Base-by-base conservation (phyloP, 2,329 filamentous ascomycete species). In the Cladophialophora psammophila region DNA sequence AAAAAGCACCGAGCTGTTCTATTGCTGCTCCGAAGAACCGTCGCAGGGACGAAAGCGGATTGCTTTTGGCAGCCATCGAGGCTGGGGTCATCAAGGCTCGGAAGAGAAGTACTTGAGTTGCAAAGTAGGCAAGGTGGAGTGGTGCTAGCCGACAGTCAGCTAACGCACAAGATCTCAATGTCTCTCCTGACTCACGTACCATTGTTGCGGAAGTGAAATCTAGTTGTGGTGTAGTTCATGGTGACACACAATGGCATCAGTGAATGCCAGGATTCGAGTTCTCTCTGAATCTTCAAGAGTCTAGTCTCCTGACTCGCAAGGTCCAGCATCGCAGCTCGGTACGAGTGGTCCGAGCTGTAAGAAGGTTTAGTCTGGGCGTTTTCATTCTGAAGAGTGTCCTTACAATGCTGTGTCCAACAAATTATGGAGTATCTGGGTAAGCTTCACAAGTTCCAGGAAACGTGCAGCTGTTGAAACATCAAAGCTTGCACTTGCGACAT, bases 31-130 rank as follows among this genome's bases (percentile, higher is more conserved):
- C 66, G 58, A 75, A 73, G 55, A 69, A 68, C 3, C 71, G 67
- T 32, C 70, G 67, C 7, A 75, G 66, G 9, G 67, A 64, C n/a
- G 73, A 75, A n/a, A 63, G 80, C 2, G 75, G 72, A 35, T 78
- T 74, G 12, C 81, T 80, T 35, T 82, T 82, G 6, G 82, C 77
- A 1, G 74, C 75, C 58, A 78, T 79, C 1, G 80, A 82, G 0
- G 81, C 80, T 5, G 82, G 82, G 13, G 77, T 79, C 80, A 84
- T 83, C 1, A 84, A 74, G 0, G 80, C 81, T 3, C 82, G 77
- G 54, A 79, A 81, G 6, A 81, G 74, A 0, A 84, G 76, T 1
- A 79, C 79, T 55, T 82, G 77, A 2, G 78, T 74, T 32, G 81
- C 79, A 38, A 80, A 82, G 59, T 78, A 83, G 0, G 80, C 76